A percentile compares a stretch with the other conserved stretches of the same genome.
Conservation (phyloP, 2,329 filamentous ascomycete species). For the Phoma sp. region DNA sequence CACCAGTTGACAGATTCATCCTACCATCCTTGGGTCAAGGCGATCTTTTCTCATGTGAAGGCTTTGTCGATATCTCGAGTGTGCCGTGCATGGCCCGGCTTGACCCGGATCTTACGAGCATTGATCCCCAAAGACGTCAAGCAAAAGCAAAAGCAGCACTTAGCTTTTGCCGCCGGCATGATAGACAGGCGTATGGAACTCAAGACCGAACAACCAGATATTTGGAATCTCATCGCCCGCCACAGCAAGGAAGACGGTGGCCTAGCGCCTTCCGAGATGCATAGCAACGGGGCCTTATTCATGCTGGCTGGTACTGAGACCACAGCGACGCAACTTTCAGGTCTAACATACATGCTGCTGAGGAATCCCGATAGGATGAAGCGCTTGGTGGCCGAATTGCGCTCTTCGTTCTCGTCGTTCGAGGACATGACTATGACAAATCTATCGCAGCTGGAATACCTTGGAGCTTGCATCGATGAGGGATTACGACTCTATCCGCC, state of each 20-base stretch:
- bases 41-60: constrained; percentile 36
- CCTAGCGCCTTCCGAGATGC: neutral
- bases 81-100: constrained; percentile 16
- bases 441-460: neutral
- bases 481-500: neutral
- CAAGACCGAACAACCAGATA: constrained; percentile 15
- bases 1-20: constrained; percentile 35
- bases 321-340: constrained; percentile 50
- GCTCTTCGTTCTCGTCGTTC: neutral
- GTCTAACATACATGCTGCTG: constrained; percentile 46
- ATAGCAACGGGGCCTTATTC: constrained; percentile 29
- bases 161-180: constrained; percentile 18
- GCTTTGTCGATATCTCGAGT: neutral
- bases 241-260: neutral
- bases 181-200: constrained; percentile 31
- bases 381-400: constrained; percentile 5
- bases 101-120: constrained; percentile 11
- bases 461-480: neutral
- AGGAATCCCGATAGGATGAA: constrained; percentile 34
- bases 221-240: neutral
- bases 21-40: constrained; percentile 43
- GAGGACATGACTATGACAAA: neutral
- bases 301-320: constrained; percentile 56
- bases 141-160: constrained; percentile 16
- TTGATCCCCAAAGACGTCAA: constrained; percentile 14